phyloP scores from a whole-genome alignment of 331 rosid species.

The Cucumis variabilis region DNA sequence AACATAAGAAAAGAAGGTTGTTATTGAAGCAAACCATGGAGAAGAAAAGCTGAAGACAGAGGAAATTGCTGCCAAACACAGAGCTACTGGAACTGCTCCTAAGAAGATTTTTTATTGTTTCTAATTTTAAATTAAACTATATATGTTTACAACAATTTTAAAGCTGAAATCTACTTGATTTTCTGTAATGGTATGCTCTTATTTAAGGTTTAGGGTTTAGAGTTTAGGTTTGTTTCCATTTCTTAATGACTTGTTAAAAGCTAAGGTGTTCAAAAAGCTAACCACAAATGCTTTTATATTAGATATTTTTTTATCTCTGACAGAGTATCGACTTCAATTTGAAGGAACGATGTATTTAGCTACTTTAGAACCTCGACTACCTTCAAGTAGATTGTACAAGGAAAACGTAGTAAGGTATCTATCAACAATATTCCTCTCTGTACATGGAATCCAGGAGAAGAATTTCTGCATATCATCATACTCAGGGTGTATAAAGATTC shows the following conservation, averaged over 20 bases:
- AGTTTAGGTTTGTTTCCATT: slow-evolving; percentile 31
- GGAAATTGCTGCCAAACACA: no score
- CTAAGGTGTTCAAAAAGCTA: neutral
- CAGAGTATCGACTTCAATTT: no score
- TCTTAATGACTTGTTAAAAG: slow-evolving; percentile 6
- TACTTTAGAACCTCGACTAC: neutral
- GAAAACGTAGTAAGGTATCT: neutral
- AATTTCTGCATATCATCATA: neutral
- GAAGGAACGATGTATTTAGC: no score
- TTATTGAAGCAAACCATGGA: no score
- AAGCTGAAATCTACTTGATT: slow-evolving; percentile 57
- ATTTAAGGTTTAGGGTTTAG: no score
- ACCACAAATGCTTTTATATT: neutral
- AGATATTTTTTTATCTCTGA: neutral
- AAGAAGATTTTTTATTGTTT: neutral
- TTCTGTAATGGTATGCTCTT: slow-evolving; percentile 42
- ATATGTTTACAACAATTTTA: slow-evolving; percentile 12
- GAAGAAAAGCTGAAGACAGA: no score
- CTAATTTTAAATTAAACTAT: no score
- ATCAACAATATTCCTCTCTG: neutral
- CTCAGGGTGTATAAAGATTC: neutral
- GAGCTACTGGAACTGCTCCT: no score
- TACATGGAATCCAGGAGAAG: neutral
- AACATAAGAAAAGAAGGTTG: no score
- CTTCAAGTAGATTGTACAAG: neutral